phyloP scores from a whole-genome alignment of 2,329 filamentous ascomycete species.

The Alternaria sp. region DNA sequence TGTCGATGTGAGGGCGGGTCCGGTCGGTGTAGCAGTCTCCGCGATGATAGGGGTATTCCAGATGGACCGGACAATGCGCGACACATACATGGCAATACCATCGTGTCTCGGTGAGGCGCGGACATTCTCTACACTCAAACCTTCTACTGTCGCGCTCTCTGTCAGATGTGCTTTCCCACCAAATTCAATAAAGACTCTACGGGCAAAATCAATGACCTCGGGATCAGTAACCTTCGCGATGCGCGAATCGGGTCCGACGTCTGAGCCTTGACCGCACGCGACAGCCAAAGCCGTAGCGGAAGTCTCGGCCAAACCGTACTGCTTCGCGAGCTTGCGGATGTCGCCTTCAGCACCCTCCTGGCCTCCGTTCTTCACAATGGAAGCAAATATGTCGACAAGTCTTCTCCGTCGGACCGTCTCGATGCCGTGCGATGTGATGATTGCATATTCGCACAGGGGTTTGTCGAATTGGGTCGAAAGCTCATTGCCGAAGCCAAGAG shows the following conservation, averaged over 20 bases:
- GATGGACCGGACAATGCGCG: conserved; percentile 84
- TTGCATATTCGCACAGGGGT: conserved; percentile 81
- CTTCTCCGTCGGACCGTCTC: conserved; percentile 85
- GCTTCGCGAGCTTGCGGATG: conserved; percentile 81
- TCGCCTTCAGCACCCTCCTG: conserved; percentile 84
- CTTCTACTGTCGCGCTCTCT: conserved; percentile 73
- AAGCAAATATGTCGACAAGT: conserved; percentile 90
- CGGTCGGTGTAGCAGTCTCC: conserved; percentile 63
- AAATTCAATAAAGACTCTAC: conserved; percentile 89
- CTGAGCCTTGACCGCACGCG: conserved; percentile 90
- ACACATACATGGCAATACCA: conserved; percentile 86
- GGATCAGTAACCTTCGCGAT: conserved; percentile 79
- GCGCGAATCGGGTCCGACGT: conserved; percentile 76
- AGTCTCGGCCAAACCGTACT: conserved; percentile 89
- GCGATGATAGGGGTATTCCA: conserved; percentile 83
- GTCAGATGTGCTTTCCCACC: conserved; percentile 87
- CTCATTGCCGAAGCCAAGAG: conserved; percentile 90
- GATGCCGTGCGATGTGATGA: conserved; percentile 90
- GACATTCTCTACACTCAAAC: conserved; percentile 79
- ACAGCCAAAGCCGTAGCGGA: conserved; percentile 92
- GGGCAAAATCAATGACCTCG: conserved; percentile 83
- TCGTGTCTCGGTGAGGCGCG: conserved; percentile 88
- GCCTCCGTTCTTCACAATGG: conserved; percentile 76
- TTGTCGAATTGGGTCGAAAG: conserved; percentile 95
- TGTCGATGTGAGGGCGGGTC: conserved; percentile 71